These are phyloP conservation scores for Cydonia oblonga DNA, from an alignment of 331 rosid species.

Conservation along the genomic window DNA sequence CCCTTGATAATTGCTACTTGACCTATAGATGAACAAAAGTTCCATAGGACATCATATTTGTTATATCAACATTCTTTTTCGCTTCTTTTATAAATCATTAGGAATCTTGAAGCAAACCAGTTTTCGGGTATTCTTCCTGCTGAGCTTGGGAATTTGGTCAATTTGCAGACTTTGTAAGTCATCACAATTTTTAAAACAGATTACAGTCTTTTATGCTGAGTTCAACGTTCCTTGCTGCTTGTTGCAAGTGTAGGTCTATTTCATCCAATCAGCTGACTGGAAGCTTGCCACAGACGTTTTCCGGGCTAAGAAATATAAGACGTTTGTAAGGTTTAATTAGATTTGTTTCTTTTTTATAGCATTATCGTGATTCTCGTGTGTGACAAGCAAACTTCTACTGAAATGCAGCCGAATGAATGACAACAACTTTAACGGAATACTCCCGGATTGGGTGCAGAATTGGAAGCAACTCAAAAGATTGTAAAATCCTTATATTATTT, in stretches of 20 bases:
- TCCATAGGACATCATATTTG: background rate
- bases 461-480: constrained; percentile 54
- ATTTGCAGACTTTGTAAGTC: constrained; percentile 53
- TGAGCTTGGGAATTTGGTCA: constrained; percentile 10
- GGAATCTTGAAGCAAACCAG: constrained; percentile 18
- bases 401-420: constrained; percentile 67
- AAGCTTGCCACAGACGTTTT: constrained; percentile 43
- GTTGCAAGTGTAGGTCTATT: constrained; percentile 38
- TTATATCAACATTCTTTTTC: background rate
- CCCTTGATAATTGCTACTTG: background rate
- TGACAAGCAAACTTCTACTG: background rate
- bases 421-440: constrained; percentile 47
- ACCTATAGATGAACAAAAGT: background rate
- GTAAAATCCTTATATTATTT: constrained; percentile 32
- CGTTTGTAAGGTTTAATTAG: constrained; percentile 40
- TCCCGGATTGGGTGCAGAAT: constrained; percentile 60
- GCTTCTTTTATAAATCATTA: background rate
- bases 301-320: constrained; percentile 34
- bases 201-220: background rate
- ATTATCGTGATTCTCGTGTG: background rate
- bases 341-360: background rate
- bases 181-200: constrained; percentile 1
- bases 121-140: constrained; percentile 21
- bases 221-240: background rate
- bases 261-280: constrained; percentile 74